A percentile compares a stretch with the other conserved stretches of the same genome.
phyloP scores from a whole-genome alignment of 2,329 filamentous ascomycete genomes.

The Fusarium solani-melongenae region DNA sequence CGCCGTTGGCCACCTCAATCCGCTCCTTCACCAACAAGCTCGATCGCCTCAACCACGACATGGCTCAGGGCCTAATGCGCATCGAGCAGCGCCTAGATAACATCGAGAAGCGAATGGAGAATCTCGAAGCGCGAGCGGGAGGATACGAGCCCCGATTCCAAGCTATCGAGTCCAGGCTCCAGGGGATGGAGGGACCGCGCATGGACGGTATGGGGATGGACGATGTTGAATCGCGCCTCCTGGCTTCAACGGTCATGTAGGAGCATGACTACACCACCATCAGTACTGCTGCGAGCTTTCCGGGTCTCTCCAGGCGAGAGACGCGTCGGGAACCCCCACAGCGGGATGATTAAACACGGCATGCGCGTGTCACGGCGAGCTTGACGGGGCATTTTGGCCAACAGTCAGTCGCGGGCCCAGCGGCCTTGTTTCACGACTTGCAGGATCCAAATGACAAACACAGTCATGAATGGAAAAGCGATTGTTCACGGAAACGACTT shows the following conservation, averaged over 20 bases:
- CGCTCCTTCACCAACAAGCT: conserved; percentile 69
- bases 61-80: conserved; percentile 62
- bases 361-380: not conserved
- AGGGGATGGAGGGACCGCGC: conserved; percentile 55
- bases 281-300: conserved; percentile 6
- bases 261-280: conserved; percentile 30
- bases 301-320: conserved; percentile 17
- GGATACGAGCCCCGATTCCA: conserved; percentile 59
- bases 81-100: conserved; percentile 62
- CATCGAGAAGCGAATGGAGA: conserved; percentile 66
- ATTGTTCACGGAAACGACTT: conserved; percentile 27
- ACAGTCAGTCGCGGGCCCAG: not conserved
- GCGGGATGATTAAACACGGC: conserved; percentile 17
- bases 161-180: conserved; percentile 55
- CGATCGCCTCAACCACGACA: conserved; percentile 68
- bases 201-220: conserved; percentile 59
- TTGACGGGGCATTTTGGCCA: conserved; percentile 2
- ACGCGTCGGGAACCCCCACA: not conserved
- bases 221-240: conserved; percentile 57
- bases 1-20: conserved; percentile 67
- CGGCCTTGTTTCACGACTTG: conserved; percentile 18
- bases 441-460: conserved; percentile 11
- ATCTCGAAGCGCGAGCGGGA: conserved; percentile 59
- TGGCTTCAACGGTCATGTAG: conserved; percentile 59
- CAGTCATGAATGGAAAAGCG: conserved; percentile 18